These are phyloP conservation scores for Phytopythium ostracodes DNA, from an alignment of 352 stramenopile genomes.

Conservation along the genomic window DNA sequence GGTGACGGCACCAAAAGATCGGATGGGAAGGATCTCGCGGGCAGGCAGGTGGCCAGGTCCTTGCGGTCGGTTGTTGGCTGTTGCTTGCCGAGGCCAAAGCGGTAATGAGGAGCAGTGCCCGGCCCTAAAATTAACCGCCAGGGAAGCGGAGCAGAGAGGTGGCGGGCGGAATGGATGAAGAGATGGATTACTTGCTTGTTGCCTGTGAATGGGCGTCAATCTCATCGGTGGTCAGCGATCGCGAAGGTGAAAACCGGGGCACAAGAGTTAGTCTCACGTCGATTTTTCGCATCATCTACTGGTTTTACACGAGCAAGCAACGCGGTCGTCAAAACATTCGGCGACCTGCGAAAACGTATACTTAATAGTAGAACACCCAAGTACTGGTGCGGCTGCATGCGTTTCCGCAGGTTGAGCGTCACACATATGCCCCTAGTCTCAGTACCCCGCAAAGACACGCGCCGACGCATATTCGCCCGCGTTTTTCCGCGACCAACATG, in stretches of 20 bases:
- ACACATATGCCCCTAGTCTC: not conserved
- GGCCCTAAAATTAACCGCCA: not conserved
- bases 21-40: not conserved
- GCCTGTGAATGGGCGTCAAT: not conserved
- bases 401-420: not conserved
- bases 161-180: not conserved
- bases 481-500: slow-evolving; percentile 1
- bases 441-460: not conserved
- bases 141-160: not conserved
- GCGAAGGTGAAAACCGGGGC: not conserved
- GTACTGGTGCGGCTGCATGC: not conserved
- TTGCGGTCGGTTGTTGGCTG: no score
- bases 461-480: not conserved
- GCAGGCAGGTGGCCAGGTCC: no score
- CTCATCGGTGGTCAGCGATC: no score
- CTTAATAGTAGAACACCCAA: not conserved
- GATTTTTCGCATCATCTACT: not conserved
- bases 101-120: not conserved
- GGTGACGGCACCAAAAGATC: not conserved
- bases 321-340: not conserved
- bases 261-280: not conserved
- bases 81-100: not conserved
- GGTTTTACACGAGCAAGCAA: slow-evolving; percentile 2
- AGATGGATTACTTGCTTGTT: not conserved
- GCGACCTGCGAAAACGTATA: not conserved